Base-by-base conservation (phyloP, 176 grass and related monocot genomes). In the Alopecurus myosuroides region DNA sequence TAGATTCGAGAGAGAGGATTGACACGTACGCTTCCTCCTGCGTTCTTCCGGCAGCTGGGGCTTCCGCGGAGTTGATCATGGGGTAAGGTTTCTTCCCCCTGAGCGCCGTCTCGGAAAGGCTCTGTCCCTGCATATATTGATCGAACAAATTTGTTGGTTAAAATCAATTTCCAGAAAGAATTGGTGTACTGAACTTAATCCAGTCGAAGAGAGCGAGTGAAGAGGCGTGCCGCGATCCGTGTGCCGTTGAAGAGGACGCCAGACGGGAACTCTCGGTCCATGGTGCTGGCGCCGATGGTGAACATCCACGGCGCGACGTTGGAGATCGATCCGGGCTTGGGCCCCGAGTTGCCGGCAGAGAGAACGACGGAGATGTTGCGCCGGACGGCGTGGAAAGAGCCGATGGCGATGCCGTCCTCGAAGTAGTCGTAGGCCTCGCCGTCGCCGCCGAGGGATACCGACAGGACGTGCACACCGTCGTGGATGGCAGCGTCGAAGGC, bases 331-430 rank as follows among this genome's bases (percentile, higher is more conserved):
- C 82, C 82, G 2, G 84, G 78, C 10, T 1, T 5, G 1, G 91
- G 94, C 13, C 94, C 94, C 0, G 82, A 88, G 89, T 97, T 97
- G 6, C 94, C 89, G 1, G 94, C 94, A 2, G 94, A 97, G 87
- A 85, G 90, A 35, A 94, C 85, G 12, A 97, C 94, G 57, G 68
- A 0, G 72, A 97, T 86, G 51, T 89, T 89, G 7, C 60, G 90
- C 22, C 88, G 81, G 34, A 94, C 91, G 44, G 91, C 94, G 40
- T 97, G 89, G 88, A 97, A 94, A 0, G 94, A 90, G 0, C 91
- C 91, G 15, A 97, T 86, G 25, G 94, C 80, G 6, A 97, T 15
- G 50, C 85, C 89, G 12, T 97, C 94, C 1, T 35, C 9, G 20
- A 88, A 79, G 81, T 80, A 97, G 74, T 82, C 70, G 6, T 2